These are phyloP conservation scores for Cryptosporidium ryanae DNA, from an alignment of 169 alveolate genomes.

Conservation along the genomic window DNA sequence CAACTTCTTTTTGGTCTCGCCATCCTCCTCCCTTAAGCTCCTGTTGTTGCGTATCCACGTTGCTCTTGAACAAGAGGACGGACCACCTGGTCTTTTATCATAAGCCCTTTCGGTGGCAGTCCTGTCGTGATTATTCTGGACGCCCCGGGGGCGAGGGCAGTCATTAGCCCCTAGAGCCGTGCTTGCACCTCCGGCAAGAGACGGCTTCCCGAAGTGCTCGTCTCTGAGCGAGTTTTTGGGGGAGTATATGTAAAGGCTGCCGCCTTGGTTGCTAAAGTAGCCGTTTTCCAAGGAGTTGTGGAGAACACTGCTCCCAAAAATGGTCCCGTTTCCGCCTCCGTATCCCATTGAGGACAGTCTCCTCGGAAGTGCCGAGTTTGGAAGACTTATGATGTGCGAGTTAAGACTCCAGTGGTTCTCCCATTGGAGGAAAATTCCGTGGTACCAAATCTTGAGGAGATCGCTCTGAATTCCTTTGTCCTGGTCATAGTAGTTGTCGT, in stretches of 20 bases:
- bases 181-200: background rate
- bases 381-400: conserved; percentile 18
- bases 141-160: too few species aligned
- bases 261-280: background rate
- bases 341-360: background rate
- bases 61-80: background rate
- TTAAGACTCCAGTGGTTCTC: conserved; percentile 69
- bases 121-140: background rate
- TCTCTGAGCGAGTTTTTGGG: background rate
- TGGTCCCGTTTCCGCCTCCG: background rate
- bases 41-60: conserved; percentile 3
- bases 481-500: background rate
- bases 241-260: background rate
- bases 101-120: background rate
- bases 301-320: background rate
- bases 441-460: conserved; percentile 60
- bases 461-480: conserved; percentile 67
- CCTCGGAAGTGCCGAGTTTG: conserved; percentile 26
- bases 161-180: background rate
- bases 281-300: background rate
- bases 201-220: background rate
- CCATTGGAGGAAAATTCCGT: conserved; percentile 63
- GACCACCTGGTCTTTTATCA: background rate
- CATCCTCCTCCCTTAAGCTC: background rate
- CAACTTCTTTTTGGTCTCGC: background rate